Evolutionary conservation across 1,284 basidiomycete species (phyloP), one percentile per base, ranked within the genome.

Genomic region (Laetiporus sulphureus): DNA sequence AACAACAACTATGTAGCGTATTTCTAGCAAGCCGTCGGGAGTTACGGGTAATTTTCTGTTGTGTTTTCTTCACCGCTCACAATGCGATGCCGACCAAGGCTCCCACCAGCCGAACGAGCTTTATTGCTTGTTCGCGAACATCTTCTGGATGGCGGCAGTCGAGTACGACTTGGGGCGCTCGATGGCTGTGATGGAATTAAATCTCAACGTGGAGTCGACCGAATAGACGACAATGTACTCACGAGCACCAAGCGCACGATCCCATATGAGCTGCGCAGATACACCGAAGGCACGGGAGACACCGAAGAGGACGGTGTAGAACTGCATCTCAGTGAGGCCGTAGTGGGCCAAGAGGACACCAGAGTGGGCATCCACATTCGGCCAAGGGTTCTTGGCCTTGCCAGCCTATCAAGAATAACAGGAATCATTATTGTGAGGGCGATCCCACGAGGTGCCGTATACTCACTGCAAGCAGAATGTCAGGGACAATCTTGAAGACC

Each of bases 231-330:
- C 2, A 30, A 36, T 4, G 49, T 20, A 78, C 82, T 62, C 60
- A 86, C 83, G 87, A 66, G 91, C 86, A 69, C 91, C 92, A 57
- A 94, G 85, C 33, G 90, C 93, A 67, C 94, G 90, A 66, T 96
- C 93, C 90, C 91, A 96, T 60, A 92, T 91, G 55, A 92, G 75
- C 62, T 92, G 90, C 32, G 91, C 82, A 43, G 83, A 79, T 45
- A 92, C 90, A 74, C 91, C 91, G 54, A 93, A 89, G 12, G 91
- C 90, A 62, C 91, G 83, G 23, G 92, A 95, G 36, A 97, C 91
- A 75, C 94, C 94, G 66, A 98, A 98, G 50, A 98, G 77, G 48
- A 96, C 93, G 48, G 91, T 96, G 73, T 95, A 95, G 74, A 87
- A 95, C 62, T 90, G 77, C 83, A 93, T 92, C 65, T 94, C 81